Percentiles rank a stretch among this genome's conserved stretches.
phyloP scores from a whole-genome alignment of 192 early-diverging fungal genomes.

The Coemansia sp. region DNA sequence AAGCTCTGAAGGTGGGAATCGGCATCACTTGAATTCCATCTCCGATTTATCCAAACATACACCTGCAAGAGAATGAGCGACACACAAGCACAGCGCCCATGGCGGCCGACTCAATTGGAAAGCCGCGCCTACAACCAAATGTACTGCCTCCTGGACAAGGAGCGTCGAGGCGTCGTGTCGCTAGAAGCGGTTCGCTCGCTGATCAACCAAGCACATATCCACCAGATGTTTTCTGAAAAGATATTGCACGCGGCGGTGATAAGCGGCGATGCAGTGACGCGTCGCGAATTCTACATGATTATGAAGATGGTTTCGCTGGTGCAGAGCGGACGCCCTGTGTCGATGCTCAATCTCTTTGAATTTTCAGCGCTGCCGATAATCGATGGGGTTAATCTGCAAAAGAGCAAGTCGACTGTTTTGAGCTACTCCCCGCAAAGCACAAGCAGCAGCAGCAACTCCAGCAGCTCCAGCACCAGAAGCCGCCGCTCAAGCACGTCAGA shows the following conservation, averaged over 20 bases:
- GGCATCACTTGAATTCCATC: background rate
- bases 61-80: background rate
- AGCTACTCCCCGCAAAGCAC: background rate
- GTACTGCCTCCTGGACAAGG: constrained; percentile 20
- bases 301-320: constrained; percentile 37
- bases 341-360: constrained; percentile 12
- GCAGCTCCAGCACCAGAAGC: background rate
- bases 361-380: constrained; percentile 23
- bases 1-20: background rate
- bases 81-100: constrained; percentile 16
- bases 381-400: constrained; percentile 7
- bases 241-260: constrained; percentile 17
- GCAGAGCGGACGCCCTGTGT: constrained; percentile 20
- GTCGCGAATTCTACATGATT: constrained; percentile 29
- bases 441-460: background rate
- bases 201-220: constrained; percentile 12
- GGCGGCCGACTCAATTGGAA: constrained; percentile 37
- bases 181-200: constrained; percentile 7
- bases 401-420: constrained; percentile 11
- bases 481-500: background rate
- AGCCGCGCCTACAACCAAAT: constrained; percentile 28
- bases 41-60: no score
- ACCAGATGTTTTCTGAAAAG: constrained; percentile 4
- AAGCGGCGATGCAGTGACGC: constrained; percentile 4
- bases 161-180: constrained; percentile 3